Percentiles rank a stretch among this genome's conserved stretches.
Evolutionary conservation across 441 rosid species (phyloP).

Genomic region (Aleurites moluccanus): DNA sequence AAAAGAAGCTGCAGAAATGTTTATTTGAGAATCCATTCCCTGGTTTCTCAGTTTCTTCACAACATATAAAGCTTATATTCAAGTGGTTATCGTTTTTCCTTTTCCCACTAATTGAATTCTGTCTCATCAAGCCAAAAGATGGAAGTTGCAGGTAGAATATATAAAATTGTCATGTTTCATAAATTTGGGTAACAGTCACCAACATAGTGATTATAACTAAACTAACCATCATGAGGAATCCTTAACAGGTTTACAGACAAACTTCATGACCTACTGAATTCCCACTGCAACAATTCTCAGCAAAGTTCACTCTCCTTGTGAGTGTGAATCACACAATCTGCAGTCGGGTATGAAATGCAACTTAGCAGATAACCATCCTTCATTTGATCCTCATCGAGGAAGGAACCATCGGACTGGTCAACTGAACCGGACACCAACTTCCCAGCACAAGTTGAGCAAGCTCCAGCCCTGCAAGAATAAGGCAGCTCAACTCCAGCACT

Average conservation of each 20-base stretch:
- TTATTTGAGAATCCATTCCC: no score
- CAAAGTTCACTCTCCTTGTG: slow-evolving; percentile 79
- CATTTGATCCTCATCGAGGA: slow-evolving; percentile 65
- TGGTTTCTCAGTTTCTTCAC: no score
- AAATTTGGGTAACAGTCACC: not conserved
- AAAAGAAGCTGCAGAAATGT: no score
- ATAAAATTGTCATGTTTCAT: not conserved
- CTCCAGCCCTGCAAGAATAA: slow-evolving; percentile 92
- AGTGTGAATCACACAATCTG: slow-evolving; percentile 80
- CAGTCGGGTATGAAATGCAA: slow-evolving; percentile 68
- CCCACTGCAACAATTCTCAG: slow-evolving; percentile 12
- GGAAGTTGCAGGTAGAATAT: no score
- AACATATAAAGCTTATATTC: no score
- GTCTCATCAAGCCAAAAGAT: no score
- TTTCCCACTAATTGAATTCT: no score
- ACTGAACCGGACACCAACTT: slow-evolving; percentile 58
- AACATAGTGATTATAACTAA: not conserved
- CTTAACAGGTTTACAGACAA: slow-evolving; percentile 1
- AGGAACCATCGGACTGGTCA: slow-evolving; percentile 80
- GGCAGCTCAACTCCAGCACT: slow-evolving; percentile 80
- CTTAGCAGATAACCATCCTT: slow-evolving; percentile 69
- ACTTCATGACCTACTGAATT: not conserved
- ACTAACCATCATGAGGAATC: not conserved
- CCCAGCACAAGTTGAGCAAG: slow-evolving; percentile 88
- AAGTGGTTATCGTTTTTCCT: no score